These are phyloP conservation scores for Musa acuminata DNA, from an alignment of 176 grass and related monocot species.

Conservation along the genomic window DNA sequence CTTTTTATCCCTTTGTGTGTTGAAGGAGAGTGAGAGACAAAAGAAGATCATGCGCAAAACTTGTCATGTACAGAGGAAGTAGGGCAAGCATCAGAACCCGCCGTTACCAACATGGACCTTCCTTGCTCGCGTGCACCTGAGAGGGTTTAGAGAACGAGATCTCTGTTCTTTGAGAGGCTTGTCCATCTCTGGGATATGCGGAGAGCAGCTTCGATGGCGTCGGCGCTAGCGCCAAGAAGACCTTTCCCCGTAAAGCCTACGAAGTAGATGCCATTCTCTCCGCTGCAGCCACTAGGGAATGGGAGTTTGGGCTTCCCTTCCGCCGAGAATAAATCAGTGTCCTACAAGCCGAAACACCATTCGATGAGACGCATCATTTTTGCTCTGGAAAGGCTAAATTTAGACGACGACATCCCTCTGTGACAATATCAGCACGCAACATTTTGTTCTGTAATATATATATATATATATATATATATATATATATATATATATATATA, in stretches of 20 bases:
- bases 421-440: too few species aligned
- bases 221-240: conserved; percentile 58
- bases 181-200: conserved; percentile 65
- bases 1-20: neutral
- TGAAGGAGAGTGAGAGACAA: neutral
- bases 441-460: too few species aligned
- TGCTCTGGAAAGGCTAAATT: too few species aligned
- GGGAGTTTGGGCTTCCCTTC: conserved; percentile 54
- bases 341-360: conserved; percentile 20
- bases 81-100: too few species aligned
- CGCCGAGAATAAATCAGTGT: conserved; percentile 42
- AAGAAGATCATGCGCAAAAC: conserved; percentile 3
- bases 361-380: too few species aligned
- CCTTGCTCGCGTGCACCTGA: neutral
- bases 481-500: too few species aligned
- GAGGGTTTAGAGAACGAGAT: neutral
- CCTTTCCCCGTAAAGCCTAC: conserved; percentile 80
- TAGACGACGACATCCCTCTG: too few species aligned
- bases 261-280: conserved; percentile 65
- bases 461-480: too few species aligned
- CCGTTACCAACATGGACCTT: neutral
- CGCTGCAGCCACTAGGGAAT: conserved; percentile 45
- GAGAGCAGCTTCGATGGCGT: conserved; percentile 49
- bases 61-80: neutral
- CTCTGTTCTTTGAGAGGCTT: conserved; percentile 4